A percentile compares a stretch with the other conserved stretches of the same genome.
These are phyloP conservation scores for Taxawa tesnikishii DNA, from an alignment of 2,329 filamentous ascomycete genomes.

Conservation along the genomic window DNA sequence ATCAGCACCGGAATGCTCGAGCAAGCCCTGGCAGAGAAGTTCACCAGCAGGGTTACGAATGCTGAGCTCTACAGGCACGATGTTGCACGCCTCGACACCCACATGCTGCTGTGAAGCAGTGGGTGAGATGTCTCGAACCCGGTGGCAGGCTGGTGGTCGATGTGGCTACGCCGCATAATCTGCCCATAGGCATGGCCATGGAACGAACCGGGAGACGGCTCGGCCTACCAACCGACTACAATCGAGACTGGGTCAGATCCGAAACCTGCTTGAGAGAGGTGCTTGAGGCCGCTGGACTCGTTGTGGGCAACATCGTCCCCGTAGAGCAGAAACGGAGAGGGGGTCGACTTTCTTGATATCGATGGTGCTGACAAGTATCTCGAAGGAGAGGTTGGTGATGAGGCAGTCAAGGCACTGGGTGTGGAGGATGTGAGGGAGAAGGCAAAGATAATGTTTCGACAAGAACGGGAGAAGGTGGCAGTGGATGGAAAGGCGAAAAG, in stretches of 20 bases:
- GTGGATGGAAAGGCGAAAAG: constrained; percentile 24
- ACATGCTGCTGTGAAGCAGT: constrained; percentile 22
- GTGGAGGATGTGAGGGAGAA: constrained; percentile 19
- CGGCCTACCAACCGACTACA: constrained; percentile 21
- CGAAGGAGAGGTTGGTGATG: constrained; percentile 18
- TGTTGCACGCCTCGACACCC: constrained; percentile 29
- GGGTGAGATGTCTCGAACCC: constrained; percentile 26
- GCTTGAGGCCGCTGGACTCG: constrained; percentile 23
- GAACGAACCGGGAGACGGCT: constrained; percentile 23
- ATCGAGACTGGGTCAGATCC: constrained; percentile 22
- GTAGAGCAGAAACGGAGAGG: constrained; percentile 21
- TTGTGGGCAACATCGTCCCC: constrained; percentile 18
- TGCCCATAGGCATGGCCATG: constrained; percentile 23
- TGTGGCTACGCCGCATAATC: constrained; percentile 24
- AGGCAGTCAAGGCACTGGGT: constrained; percentile 14
- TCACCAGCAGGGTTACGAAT: constrained; percentile 19
- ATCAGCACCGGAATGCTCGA: constrained; percentile 28
- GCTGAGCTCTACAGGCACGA: constrained; percentile 26
- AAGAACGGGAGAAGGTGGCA: constrained; percentile 25
- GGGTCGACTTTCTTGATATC: constrained; percentile 14
- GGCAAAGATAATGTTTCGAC: constrained; percentile 17
- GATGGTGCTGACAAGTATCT: constrained; percentile 14
- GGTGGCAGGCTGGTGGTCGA: constrained; percentile 27
- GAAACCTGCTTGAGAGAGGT: constrained; percentile 19
- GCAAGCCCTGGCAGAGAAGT: constrained; percentile 18